Evolutionary conservation across 257 asterid genomes (phyloP).

Genomic region (Cinchona pubescens): DNA sequence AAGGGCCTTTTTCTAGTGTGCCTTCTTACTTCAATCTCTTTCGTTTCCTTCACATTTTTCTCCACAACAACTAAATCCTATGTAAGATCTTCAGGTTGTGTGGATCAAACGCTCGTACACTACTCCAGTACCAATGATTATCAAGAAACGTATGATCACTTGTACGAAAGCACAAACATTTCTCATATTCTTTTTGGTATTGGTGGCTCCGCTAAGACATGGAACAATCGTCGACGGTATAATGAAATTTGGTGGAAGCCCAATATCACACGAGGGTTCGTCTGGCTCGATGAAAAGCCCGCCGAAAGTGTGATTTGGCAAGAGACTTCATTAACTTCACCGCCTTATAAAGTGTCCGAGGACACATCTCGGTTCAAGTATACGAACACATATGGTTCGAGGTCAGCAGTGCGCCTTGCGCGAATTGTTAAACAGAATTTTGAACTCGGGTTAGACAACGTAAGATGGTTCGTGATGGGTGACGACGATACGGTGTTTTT

Average conservation of each 20-base stretch:
- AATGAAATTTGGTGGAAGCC: slow-evolving; percentile 86
- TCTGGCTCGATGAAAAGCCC: slow-evolving; percentile 67
- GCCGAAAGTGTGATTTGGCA: slow-evolving; percentile 32
- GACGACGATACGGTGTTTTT: slow-evolving; percentile 89
- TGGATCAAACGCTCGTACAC: neutral
- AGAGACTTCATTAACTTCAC: slow-evolving; percentile 48
- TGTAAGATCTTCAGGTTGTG: slow-evolving; percentile 32
- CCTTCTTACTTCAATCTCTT: slow-evolving; percentile 31
- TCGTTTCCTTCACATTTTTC: slow-evolving; percentile 40
- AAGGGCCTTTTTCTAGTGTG: slow-evolving; percentile 40
- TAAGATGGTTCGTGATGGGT: slow-evolving; percentile 93
- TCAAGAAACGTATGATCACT: neutral
- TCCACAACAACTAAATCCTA: slow-evolving; percentile 27
- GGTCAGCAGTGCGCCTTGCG: slow-evolving; percentile 69
- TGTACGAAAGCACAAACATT: slow-evolving; percentile 33
- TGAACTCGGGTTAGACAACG: slow-evolving; percentile 42
- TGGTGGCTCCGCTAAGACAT: slow-evolving; percentile 73
- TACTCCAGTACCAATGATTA: neutral
- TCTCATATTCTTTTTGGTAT: slow-evolving; percentile 77
- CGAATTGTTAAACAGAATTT: slow-evolving; percentile 71
- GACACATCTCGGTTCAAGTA: slow-evolving; percentile 53
- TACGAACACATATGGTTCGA: slow-evolving; percentile 52
- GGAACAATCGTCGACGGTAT: slow-evolving; percentile 66
- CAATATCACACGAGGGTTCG: slow-evolving; percentile 60
- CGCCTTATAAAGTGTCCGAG: slow-evolving; percentile 49